Conservation (phyloP, 2,329 filamentous ascomycete species). For the Botryosphaeria dothidea region DNA sequence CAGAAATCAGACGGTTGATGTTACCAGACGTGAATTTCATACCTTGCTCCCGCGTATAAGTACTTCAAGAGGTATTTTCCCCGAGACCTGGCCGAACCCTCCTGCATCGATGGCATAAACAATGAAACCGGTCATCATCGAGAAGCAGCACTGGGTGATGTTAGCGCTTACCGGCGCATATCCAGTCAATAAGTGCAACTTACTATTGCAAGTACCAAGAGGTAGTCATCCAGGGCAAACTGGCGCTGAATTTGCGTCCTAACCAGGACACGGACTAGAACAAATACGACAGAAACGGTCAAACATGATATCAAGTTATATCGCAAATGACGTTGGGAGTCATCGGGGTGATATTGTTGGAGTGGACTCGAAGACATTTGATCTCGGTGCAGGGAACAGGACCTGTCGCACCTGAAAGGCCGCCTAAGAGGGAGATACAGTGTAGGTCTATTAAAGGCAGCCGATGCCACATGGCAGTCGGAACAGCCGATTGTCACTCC, state of each 20-base stretch:
- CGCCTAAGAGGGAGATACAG: neutral
- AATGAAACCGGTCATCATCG: neutral
- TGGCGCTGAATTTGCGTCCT: conserved; percentile 1
- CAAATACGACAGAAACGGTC: neutral
- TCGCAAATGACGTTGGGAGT: neutral
- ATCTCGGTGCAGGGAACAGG: neutral
- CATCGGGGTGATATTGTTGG: neutral
- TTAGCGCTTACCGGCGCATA: neutral
- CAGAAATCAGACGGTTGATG: neutral
- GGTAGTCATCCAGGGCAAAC: neutral
- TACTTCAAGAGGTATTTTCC: neutral
- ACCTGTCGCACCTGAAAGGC: neutral
- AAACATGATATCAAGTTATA: neutral
- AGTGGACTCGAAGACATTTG: neutral
- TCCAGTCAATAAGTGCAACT: neutral
- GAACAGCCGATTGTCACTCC: neutral
- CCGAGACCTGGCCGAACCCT: neutral
- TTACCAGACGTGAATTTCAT: neutral
- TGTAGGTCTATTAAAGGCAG: neutral
- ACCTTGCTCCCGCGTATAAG: neutral
- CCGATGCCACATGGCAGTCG: neutral
- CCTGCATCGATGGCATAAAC: neutral
- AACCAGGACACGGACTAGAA: neutral
- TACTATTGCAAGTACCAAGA: conserved; percentile 10
- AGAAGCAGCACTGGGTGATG: neutral